A percentile compares a stretch with the other conserved stretches of the same genome.
These are phyloP conservation scores for Lactarius deliciosus DNA, from an alignment of 768 basidiomycete genomes.

Conservation along the genomic window DNA sequence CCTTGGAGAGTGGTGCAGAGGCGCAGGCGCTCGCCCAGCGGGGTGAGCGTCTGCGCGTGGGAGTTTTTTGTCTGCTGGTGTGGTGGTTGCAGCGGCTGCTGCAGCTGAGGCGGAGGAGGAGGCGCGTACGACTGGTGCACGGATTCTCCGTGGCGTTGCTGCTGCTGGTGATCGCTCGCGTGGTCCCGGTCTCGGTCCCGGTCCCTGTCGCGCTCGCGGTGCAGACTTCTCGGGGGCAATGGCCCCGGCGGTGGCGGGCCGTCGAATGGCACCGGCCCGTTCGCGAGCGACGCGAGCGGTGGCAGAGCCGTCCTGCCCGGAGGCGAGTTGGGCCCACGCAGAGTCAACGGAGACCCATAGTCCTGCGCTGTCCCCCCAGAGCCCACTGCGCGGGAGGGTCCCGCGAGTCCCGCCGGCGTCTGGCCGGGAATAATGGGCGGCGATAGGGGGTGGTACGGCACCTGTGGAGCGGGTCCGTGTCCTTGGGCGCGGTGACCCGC, in stretches of 20 bases:
- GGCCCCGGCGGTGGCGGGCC: slow-evolving; percentile 16
- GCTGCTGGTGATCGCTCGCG: neutral
- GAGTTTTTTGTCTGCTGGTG: slow-evolving; percentile 30
- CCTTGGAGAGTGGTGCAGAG: slow-evolving; percentile 24
- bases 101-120: slow-evolving; percentile 25
- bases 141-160: neutral
- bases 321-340: slow-evolving; percentile 18
- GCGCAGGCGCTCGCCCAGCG: slow-evolving; percentile 34
- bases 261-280: slow-evolving; percentile 13
- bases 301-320: slow-evolving; percentile 17
- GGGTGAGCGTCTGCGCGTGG: slow-evolving; percentile 32
- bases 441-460: slow-evolving; percentile 22
- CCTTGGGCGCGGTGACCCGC: slow-evolving; percentile 3
- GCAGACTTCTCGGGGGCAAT: slow-evolving; percentile 11
- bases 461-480: slow-evolving; percentile 5
- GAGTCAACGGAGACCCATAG: slow-evolving; percentile 1
- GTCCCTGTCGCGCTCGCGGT: slow-evolving; percentile 7
- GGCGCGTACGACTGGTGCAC: slow-evolving; percentile 25
- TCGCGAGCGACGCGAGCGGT: slow-evolving; percentile 18
- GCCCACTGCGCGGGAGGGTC: neutral
- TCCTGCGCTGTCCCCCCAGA: slow-evolving; percentile 2
- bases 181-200: neutral
- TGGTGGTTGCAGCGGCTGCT: slow-evolving; percentile 22
- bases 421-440: slow-evolving; percentile 7
- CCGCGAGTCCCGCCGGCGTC: neutral